Evolutionary conservation across 345 rosid genomes (phyloP), one percentile per base, ranked within the genome.

Genomic region (Salix koriyanagi): DNA sequence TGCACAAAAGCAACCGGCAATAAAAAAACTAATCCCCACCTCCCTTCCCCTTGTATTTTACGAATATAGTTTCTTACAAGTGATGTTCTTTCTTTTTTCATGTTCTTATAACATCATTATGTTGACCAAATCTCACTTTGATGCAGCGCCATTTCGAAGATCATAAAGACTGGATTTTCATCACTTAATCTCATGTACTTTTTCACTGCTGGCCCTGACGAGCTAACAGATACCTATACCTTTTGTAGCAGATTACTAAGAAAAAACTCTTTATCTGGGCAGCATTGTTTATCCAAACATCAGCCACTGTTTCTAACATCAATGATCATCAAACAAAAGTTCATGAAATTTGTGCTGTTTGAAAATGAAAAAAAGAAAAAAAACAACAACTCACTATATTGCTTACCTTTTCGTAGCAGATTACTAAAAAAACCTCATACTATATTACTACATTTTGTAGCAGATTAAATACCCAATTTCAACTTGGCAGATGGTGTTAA

Each of bases 181-280:
- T 94, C 97, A 8, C 93, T 96, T 77, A 96, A 93, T 85, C 97
- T 96, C 80, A 93, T 93, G 73, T 93, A 96, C 83, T 96, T 96
- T 82, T 96, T 96, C 86, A 96, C 98, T 16, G 99, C 94, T 30
- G 99, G 99, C 46, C 92, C 94, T 80, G 99, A 90, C 83, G 99
- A 96, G 97, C 98, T 93, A 89, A 70, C 65, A 2, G 28, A 36
- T 36, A 30, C 13, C 7, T 37, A 46, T 32, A 32, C 34, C 34
- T 32, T 32, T 32, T 32, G 34, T 32, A 32, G 34, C 34, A 32
- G 34, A 32, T 32, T 32, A 32, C 34, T 32, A 32, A 32, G 34
- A 32, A 32, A 44, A n/a, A 70, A 30, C 7, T 21, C 12, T 13
- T 14, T 4, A 3, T 61, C 15, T 50, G 30, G 23, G 14, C 66